Evolutionary conservation across 176 grass and related monocot genomes (phyloP).

Genomic region (Ananas comosus): DNA sequence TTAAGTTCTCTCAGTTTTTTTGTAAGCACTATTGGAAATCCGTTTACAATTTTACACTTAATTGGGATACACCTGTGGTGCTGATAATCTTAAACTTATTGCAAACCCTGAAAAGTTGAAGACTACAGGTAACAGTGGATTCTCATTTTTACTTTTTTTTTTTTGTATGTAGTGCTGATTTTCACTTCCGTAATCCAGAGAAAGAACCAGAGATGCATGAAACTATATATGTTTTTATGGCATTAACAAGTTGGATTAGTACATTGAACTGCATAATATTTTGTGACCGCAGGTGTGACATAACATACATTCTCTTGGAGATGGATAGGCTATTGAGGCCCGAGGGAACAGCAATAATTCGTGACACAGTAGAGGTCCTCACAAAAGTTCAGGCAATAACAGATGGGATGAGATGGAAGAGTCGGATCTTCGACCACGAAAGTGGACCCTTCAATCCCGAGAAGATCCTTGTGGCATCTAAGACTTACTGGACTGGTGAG

Average conservation of each 20-base stretch:
- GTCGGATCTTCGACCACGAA: conserved; percentile 49
- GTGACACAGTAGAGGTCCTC: conserved; percentile 54
- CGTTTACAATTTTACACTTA: not conserved
- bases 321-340: conserved; percentile 87
- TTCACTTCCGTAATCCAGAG: not conserved
- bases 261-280: conserved; percentile 9
- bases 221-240: not conserved
- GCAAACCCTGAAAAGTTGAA: not conserved
- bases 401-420: conserved; percentile 61
- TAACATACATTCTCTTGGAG: conserved; percentile 77
- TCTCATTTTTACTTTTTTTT: not conserved
- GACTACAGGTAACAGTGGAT: not conserved
- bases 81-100: not conserved
- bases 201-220: not conserved
- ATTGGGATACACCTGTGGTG: not conserved
- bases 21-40: not conserved
- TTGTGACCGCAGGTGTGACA: conserved; percentile 45
- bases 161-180: not conserved
- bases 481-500: conserved; percentile 45
- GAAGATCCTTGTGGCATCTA: conserved; percentile 76
- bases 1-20: too few species aligned
- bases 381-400: conserved; percentile 54
- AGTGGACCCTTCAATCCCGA: conserved; percentile 55
- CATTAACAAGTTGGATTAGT: not conserved
- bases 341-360: conserved; percentile 69